Percentiles rank a stretch among this genome's conserved stretches.
Evolutionary conservation across 2,329 filamentous ascomycete species (phyloP).

Genomic region (Aspergillus japonicus): DNA sequence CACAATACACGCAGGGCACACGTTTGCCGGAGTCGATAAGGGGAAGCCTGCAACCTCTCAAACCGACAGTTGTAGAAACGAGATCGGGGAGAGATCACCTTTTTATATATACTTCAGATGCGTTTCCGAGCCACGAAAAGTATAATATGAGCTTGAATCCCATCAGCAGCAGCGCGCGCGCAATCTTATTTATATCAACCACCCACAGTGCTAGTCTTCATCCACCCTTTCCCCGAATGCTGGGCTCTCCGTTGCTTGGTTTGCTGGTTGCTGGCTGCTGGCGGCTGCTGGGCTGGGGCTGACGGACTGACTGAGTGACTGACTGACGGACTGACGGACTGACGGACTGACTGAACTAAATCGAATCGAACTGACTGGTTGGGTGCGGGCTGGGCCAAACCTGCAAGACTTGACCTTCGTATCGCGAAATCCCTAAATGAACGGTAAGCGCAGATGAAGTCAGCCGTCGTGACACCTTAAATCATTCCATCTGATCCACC

Average conservation of each 20-base stretch:
- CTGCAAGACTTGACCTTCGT: constrained; percentile 24
- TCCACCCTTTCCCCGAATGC: not conserved
- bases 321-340: constrained; percentile 1
- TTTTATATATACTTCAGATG: not conserved
- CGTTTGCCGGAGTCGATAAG: not conserved
- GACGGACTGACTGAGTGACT: not conserved
- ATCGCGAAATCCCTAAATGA: constrained; percentile 30
- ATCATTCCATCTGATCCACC: constrained; percentile 36
- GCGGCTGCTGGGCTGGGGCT: not conserved
- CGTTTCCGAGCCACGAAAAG: not conserved
- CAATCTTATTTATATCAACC: constrained; percentile 15
- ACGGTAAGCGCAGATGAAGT: constrained; percentile 35
- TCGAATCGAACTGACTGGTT: constrained; percentile 11
- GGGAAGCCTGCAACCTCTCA: too few relatives aligned
- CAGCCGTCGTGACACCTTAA: constrained; percentile 41
- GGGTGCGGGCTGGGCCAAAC: not conserved
- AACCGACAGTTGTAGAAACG: too few relatives aligned
- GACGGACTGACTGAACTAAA: too few relatives aligned
- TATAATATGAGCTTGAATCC: not conserved
- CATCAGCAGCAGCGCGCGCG: not conserved
- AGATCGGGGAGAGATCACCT: not conserved
- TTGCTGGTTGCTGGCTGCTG: not conserved
- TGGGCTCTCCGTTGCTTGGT: not conserved
- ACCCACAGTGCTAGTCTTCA: not conserved
- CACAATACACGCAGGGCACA: not conserved